These are phyloP conservation scores for Apiospora phragmitis DNA, from an alignment of 2,329 filamentous ascomycete species.

Conservation along the genomic window DNA sequence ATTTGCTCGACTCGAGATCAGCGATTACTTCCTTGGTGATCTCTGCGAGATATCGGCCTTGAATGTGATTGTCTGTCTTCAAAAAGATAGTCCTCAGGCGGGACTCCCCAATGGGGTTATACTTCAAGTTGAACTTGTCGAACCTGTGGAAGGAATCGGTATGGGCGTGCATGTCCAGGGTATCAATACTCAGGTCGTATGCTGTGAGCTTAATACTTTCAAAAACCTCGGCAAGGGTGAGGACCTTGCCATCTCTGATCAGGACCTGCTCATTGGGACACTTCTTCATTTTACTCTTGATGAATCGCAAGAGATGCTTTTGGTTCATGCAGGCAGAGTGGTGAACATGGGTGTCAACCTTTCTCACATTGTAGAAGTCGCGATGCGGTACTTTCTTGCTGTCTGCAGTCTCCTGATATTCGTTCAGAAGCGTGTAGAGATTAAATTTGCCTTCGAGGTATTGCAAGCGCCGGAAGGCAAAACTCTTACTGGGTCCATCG, in stretches of 20 bases:
- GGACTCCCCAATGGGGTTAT: conserved; percentile 96
- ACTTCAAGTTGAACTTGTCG: conserved; percentile 99
- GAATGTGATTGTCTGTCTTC: conserved; percentile 97
- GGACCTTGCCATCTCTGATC: conserved; percentile 85
- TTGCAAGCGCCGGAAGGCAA: conserved; percentile 90
- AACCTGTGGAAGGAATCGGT: conserved; percentile 98
- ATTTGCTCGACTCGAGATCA: conserved; percentile 97
- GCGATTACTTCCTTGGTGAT: conserved; percentile 98
- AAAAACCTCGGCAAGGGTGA: conserved; percentile 92
- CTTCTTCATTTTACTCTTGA: conserved; percentile 99
- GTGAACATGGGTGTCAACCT: conserved; percentile 98
- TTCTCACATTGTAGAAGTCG: conserved; percentile 98
- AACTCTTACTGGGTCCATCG: conserved; percentile 94
- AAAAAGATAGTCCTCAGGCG: conserved; percentile 95
- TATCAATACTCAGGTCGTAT: conserved; percentile 97
- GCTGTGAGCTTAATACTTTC: conserved; percentile 96
- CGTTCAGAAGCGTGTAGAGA: conserved; percentile 87
- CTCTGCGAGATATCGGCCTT: conserved; percentile 92
- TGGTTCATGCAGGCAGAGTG: conserved; percentile 99
- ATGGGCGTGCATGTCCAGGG: conserved; percentile 98
- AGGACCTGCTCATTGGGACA: conserved; percentile 91
- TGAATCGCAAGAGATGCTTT: conserved; percentile 95
- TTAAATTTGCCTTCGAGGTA: conserved; percentile 98
- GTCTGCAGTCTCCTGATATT: conserved; percentile 97
- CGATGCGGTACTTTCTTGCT: conserved; percentile 96